Evolutionary conservation across 768 basidiomycete species (phyloP).

Genomic region (Termitomyces sp.): DNA sequence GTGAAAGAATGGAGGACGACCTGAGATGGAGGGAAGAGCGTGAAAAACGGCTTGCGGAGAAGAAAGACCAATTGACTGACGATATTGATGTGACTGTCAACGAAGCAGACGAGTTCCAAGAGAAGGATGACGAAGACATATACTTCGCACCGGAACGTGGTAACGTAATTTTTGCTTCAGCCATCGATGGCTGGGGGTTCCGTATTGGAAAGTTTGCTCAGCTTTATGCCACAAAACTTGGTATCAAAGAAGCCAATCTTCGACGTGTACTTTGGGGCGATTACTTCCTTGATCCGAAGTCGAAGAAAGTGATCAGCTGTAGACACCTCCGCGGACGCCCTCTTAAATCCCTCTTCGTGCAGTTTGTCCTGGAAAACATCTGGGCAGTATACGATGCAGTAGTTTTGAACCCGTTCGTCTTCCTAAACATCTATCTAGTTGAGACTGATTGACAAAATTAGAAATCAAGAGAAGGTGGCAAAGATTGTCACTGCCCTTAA

Average conservation of each 20-base stretch:
- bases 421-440: slow-evolving; percentile 7
- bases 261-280: slow-evolving; percentile 94
- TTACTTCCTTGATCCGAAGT: slow-evolving; percentile 94
- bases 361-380: slow-evolving; percentile 94
- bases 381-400: slow-evolving; percentile 97
- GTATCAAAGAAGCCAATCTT: slow-evolving; percentile 84
- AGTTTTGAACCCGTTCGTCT: slow-evolving; percentile 78
- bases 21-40: slow-evolving; percentile 90
- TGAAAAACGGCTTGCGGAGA: slow-evolving; percentile 71
- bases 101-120: slow-evolving; percentile 71
- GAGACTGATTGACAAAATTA: slow-evolving; percentile 24
- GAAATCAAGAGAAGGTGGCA: slow-evolving; percentile 81
- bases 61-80: slow-evolving; percentile 66
- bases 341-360: slow-evolving; percentile 93
- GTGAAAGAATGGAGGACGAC: slow-evolving; percentile 96
- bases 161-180: slow-evolving; percentile 94
- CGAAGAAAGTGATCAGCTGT: slow-evolving; percentile 85
- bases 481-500: slow-evolving; percentile 84
- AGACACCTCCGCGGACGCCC: slow-evolving; percentile 84
- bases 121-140: slow-evolving; percentile 96
- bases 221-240: slow-evolving; percentile 84
- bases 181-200: slow-evolving; percentile 98
- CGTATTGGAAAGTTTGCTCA: slow-evolving; percentile 90
- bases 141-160: slow-evolving; percentile 96
- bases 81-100: slow-evolving; percentile 57